Percentiles rank a stretch among this genome's conserved stretches.
These are phyloP conservation scores for Salicornia ramosissima DNA, from an alignment of 148 eudicot species.

Conservation along the genomic window DNA sequence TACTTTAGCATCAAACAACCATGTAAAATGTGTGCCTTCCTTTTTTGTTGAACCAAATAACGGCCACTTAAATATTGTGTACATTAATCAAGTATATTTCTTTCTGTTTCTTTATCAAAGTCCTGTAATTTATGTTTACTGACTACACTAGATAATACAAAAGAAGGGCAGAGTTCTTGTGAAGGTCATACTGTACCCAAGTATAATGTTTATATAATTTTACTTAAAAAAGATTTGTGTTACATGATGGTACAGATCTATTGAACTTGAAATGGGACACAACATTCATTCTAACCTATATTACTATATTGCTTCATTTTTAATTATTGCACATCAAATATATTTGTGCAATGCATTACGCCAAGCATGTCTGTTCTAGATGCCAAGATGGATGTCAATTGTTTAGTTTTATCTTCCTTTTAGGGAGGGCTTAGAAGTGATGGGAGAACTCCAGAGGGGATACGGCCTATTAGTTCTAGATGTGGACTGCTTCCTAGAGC, in stretches of 20 bases:
- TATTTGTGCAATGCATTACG: not conserved
- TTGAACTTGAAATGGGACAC: not conserved
- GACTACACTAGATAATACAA: too few species aligned
- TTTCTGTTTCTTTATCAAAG: too few species aligned
- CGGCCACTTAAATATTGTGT: too few species aligned
- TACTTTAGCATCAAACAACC: too few species aligned
- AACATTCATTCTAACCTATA: not conserved
- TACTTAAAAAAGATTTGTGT: too few species aligned
- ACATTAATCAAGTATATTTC: too few species aligned
- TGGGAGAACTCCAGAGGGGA: conserved; percentile 73
- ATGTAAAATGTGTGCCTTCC: too few species aligned
- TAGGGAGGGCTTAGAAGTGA: conserved; percentile 98
- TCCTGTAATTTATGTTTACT: too few species aligned
- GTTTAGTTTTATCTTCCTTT: conserved; percentile 12
- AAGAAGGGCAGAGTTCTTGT: too few species aligned
- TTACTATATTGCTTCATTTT: not conserved
- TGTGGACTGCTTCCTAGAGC: conserved; percentile 99
- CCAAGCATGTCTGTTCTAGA: not conserved
- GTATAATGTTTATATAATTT: too few species aligned
- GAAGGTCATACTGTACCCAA: too few species aligned
- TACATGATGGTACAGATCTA: not conserved
- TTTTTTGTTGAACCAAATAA: too few species aligned
- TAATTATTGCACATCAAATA: not conserved
- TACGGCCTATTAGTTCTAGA: conserved; percentile 67
- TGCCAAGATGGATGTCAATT: conserved; percentile 13